A percentile compares a stretch with the other conserved stretches of the same genome.
Evolutionary conservation across 2,329 filamentous ascomycete genomes (phyloP).

Genomic region (Atkinsonella hypoxylon): DNA sequence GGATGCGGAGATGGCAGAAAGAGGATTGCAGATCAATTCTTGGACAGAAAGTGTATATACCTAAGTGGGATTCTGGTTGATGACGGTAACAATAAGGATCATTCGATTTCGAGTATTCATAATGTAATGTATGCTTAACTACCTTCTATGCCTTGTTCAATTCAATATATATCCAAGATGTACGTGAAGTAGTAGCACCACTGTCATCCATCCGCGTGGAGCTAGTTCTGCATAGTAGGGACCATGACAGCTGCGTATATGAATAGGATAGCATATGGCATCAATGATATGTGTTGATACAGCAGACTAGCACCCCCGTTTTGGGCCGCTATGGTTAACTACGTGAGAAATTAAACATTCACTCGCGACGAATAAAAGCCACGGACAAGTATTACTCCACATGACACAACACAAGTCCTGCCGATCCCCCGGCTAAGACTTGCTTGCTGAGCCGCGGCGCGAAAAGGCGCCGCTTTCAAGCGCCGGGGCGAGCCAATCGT

Average conservation of each 20-base stretch:
- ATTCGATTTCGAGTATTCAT: background rate
- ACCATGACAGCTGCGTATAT: too few species aligned
- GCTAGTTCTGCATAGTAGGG: too few species aligned
- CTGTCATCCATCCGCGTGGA: too few species aligned
- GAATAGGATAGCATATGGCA: too few species aligned
- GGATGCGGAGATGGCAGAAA: constrained; percentile 81
- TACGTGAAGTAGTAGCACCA: too few species aligned
- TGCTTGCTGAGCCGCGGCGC: background rate
- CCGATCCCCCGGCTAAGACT: background rate
- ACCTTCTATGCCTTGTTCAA: too few species aligned
- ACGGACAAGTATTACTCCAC: background rate
- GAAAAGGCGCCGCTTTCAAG: background rate
- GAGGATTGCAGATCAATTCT: constrained; percentile 72
- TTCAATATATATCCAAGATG: too few species aligned
- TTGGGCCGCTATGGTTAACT: too few species aligned
- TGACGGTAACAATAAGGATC: background rate
- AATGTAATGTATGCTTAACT: background rate
- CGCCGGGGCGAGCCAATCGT: constrained; percentile 1
- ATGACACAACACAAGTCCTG: background rate
- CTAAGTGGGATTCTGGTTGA: constrained; percentile 20
- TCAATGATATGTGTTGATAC: too few species aligned
- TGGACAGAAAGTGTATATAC: constrained; percentile 83
- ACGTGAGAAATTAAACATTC: background rate
- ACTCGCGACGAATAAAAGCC: background rate
- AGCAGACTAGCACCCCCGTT: too few species aligned